phyloP scores from a whole-genome alignment of 306 rosid genomes.

The Vigna angularis region DNA sequence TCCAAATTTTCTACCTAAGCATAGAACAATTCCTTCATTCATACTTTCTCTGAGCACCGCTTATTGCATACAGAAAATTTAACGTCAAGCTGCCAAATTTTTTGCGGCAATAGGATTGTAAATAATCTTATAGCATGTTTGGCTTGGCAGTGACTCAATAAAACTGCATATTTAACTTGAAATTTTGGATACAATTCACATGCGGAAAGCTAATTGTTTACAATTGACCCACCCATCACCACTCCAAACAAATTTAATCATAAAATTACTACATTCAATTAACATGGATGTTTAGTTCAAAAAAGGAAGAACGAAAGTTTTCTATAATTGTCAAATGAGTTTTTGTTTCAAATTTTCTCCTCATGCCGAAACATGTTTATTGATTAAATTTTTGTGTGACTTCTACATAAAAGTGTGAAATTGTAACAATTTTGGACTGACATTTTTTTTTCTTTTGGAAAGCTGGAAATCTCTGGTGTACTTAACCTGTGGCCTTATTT shows the following conservation, averaged over 20 bases:
- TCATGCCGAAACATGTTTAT: constrained; percentile 5
- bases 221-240: no score
- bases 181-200: no score
- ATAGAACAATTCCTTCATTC: background rate
- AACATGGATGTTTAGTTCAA: constrained; percentile 10
- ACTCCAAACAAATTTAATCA: background rate
- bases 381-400: constrained; percentile 26
- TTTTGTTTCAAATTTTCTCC: constrained; percentile 15
- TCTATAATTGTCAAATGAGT: constrained; percentile 4
- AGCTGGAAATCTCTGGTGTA: background rate
- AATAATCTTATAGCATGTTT: background rate
- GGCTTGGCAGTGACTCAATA: no score
- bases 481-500: background rate
- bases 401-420: constrained; percentile 23
- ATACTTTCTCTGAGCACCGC: background rate
- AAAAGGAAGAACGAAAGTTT: constrained; percentile 25
- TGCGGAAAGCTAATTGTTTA: no score
- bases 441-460: background rate
- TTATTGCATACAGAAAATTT: constrained; percentile 4
- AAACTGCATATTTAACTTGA: no score
- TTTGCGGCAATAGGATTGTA: constrained; percentile 4
- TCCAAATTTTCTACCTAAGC: constrained; percentile 9
- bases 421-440: background rate
- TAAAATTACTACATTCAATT: constrained; percentile 29
- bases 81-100: background rate